These are phyloP conservation scores for Neospora caninum DNA, from an alignment of 169 alveolate genomes.

Conservation along the genomic window DNA sequence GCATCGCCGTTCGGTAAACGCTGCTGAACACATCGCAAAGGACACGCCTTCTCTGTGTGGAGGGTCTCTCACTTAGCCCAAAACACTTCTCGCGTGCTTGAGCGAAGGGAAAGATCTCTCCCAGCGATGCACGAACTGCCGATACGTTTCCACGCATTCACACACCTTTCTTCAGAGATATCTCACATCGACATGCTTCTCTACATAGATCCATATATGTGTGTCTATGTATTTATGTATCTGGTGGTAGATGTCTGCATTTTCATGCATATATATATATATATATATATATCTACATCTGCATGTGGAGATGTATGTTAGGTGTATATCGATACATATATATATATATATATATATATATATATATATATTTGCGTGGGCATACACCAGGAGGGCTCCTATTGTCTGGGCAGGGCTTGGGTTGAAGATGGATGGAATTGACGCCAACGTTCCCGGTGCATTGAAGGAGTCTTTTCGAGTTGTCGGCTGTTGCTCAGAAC, in stretches of 20 bases:
- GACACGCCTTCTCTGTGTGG: too few species aligned
- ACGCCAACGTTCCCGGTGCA: background rate
- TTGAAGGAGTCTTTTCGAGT: background rate
- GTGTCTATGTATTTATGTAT: background rate
- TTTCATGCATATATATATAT: background rate
- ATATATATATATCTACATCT: background rate
- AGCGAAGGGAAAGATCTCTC: too few species aligned
- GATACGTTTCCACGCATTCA: too few species aligned
- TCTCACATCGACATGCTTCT: too few species aligned
- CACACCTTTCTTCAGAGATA: too few species aligned
- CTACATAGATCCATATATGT: background rate
- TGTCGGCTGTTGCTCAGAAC: background rate
- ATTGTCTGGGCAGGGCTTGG: too few species aligned
- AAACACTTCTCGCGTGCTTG: too few species aligned
- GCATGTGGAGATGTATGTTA: background rate
- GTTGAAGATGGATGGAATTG: too few species aligned
- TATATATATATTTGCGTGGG: background rate
- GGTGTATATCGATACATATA: background rate
- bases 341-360: background rate
- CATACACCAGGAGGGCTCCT: background rate
- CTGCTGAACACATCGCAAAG: background rate
- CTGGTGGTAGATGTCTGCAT: background rate
- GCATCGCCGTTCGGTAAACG: constrained; percentile 40
- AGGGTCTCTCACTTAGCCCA: too few species aligned
- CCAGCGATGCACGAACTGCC: too few species aligned